Conservation (phyloP, 2,329 filamentous ascomycete species). For the Cyphellophora europaea region DNA sequence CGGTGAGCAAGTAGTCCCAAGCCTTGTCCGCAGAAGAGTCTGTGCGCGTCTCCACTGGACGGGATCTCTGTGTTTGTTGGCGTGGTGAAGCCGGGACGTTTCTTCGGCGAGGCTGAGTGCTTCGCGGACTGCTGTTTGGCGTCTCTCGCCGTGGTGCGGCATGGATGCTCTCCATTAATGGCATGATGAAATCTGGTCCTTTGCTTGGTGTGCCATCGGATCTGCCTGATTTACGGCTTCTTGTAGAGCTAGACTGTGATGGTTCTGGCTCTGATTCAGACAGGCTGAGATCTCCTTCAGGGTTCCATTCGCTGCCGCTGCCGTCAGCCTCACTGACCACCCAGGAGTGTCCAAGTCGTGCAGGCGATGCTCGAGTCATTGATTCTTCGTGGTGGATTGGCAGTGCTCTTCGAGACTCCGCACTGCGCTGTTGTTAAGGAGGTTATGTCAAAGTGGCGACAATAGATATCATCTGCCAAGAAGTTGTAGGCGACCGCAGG, state of each 20-base stretch:
- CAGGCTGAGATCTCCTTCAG: neutral
- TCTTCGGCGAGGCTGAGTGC: neutral
- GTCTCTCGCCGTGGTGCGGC: neutral
- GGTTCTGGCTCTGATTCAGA: slow-evolving; percentile 1
- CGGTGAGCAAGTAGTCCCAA: slow-evolving; percentile 3
- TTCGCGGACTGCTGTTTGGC: neutral
- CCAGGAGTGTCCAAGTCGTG: slow-evolving; percentile 11
- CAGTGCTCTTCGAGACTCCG: too few relatives aligned
- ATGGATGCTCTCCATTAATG: slow-evolving; percentile 5
- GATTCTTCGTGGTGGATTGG: too few relatives aligned
- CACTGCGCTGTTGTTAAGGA: too few relatives aligned
- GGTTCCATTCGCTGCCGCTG: slow-evolving; percentile 4
- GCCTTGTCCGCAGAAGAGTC: slow-evolving; percentile 6
- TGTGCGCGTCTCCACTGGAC: slow-evolving; percentile 3
- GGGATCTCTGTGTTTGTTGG: slow-evolving; percentile 1
- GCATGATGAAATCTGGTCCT: slow-evolving; percentile 19
- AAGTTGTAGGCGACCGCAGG: too few relatives aligned
- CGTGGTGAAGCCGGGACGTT: neutral
- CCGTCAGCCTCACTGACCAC: slow-evolving; percentile 7
- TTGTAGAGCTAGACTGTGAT: neutral
- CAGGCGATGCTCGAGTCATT: slow-evolving; percentile 2
- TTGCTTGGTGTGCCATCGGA: neutral
- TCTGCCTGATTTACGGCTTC: neutral
- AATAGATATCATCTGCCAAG: too few relatives aligned
- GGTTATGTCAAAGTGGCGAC: too few relatives aligned